phyloP scores from a whole-genome alignment of 2,329 filamentous ascomycete genomes.

The Penicillium capsulatum region DNA sequence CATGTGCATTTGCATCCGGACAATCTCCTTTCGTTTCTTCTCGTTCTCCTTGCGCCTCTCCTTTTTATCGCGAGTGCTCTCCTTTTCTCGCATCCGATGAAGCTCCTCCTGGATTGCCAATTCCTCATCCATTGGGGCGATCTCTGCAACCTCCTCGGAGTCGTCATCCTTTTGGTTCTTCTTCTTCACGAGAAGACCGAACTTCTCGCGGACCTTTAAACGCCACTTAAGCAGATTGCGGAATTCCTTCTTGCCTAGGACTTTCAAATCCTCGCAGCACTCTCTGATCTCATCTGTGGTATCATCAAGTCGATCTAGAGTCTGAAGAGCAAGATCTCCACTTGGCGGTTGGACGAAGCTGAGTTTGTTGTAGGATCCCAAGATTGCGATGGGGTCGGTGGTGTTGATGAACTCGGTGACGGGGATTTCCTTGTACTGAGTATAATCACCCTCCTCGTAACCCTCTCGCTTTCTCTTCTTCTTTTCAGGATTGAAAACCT shows the following conservation, averaged over 20 bases:
- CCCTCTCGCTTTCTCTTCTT: conserved; percentile 98
- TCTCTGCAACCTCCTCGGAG: conserved; percentile 70
- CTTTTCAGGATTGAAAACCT: conserved; percentile 93
- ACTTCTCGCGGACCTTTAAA: conserved; percentile 80
- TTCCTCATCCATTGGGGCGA: conserved; percentile 93
- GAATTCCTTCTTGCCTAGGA: conserved; percentile 91
- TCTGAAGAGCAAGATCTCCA: conserved; percentile 79
- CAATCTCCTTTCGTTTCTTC: conserved; percentile 85
- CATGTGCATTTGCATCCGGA: conserved; percentile 98
- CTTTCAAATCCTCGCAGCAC: conserved; percentile 79
- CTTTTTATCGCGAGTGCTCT: conserved; percentile 71
- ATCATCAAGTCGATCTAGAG: conserved; percentile 78
- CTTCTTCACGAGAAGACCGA: conserved; percentile 79
- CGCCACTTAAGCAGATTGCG: conserved; percentile 86
- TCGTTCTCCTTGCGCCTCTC: conserved; percentile 87
- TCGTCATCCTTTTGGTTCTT: conserved; percentile 49
- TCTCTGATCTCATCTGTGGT: conserved; percentile 76
- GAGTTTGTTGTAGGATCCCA: conserved; percentile 79
- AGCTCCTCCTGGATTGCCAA: conserved; percentile 84
- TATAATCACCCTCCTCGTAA: conserved; percentile 95
- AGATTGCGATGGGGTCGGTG: conserved; percentile 83
- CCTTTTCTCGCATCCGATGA: conserved; percentile 74
- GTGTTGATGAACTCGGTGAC: conserved; percentile 95
- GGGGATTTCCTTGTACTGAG: conserved; percentile 80
- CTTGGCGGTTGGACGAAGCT: conserved; percentile 76